phyloP scores from a whole-genome alignment of 306 rosid genomes.

The Quercus engelmannii region DNA sequence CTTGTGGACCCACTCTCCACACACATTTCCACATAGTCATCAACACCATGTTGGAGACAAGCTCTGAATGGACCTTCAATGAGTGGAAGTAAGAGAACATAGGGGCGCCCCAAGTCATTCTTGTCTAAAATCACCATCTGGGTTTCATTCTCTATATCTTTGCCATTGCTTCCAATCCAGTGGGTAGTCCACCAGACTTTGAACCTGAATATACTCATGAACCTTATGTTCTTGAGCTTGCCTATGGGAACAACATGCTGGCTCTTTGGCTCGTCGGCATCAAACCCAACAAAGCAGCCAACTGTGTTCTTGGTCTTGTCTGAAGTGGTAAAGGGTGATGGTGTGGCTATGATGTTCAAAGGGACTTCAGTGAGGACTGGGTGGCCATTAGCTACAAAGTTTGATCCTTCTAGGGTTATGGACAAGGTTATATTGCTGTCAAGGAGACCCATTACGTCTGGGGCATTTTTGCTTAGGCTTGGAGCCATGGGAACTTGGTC shows the following conservation, averaged over 20 bases:
- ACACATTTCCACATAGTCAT: constrained; percentile 42
- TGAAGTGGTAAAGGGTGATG: constrained; percentile 11
- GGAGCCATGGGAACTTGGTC: constrained; percentile 43
- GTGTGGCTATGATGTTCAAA: constrained; percentile 36
- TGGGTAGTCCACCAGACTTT: constrained; percentile 84
- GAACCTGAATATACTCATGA: constrained; percentile 64
- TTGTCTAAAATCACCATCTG: constrained; percentile 52
- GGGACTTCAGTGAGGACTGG: constrained; percentile 58
- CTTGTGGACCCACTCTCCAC: constrained; percentile 66
- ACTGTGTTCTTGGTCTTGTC: constrained; percentile 8
- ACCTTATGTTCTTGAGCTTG: constrained; percentile 36
- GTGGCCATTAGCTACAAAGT: constrained; percentile 50
- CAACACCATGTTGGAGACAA: constrained; percentile 35
- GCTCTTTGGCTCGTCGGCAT: constrained; percentile 29
- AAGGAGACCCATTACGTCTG: not conserved
- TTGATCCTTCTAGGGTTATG: constrained; percentile 32
- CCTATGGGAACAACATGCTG: constrained; percentile 51
- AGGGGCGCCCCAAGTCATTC: constrained; percentile 37
- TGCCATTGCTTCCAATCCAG: constrained; percentile 48
- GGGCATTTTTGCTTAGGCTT: constrained; percentile 36
- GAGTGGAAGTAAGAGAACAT: constrained; percentile 55
- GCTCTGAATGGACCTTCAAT: constrained; percentile 61
- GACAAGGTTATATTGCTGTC: constrained; percentile 16
- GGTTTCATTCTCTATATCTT: constrained; percentile 53
- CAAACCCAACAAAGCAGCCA: constrained; percentile 62